These are phyloP conservation scores for Trifolium pratense DNA, from an alignment of 306 rosid genomes.

Conservation along the genomic window DNA sequence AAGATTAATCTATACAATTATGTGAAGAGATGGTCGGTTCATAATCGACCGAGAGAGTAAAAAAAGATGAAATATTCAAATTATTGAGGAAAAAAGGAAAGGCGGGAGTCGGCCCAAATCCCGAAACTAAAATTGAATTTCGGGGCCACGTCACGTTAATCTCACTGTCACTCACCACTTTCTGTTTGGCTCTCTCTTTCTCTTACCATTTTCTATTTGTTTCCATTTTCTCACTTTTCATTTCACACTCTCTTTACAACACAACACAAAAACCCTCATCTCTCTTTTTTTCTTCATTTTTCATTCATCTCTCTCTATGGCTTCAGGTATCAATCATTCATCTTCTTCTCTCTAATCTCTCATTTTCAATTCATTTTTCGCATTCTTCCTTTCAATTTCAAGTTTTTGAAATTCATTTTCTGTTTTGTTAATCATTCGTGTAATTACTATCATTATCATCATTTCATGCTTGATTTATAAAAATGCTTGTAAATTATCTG, in stretches of 20 bases:
- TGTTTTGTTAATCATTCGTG: not conserved
- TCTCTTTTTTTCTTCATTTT: not conserved
- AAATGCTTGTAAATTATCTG: not conserved
- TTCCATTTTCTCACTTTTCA: not conserved
- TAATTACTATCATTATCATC: too few species aligned
- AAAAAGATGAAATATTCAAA: not conserved
- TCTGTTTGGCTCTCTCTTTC: constrained; percentile 16
- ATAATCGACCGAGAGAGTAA: too few species aligned
- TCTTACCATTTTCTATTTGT: not conserved
- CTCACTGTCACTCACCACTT: constrained; percentile 5
- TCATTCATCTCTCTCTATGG: not conserved
- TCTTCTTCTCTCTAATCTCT: not conserved
- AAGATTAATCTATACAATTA: too few species aligned
- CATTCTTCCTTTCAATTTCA: not conserved
- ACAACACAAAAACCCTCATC: not conserved
- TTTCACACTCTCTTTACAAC: not conserved
- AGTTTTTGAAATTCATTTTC: not conserved
- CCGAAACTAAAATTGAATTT: not conserved
- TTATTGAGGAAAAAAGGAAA: not conserved
- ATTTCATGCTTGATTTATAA: not conserved
- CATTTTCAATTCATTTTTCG: not conserved
- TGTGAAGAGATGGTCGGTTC: too few species aligned
- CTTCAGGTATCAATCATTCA: not conserved
- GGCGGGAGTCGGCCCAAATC: constrained; percentile 17
- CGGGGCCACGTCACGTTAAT: not conserved